A percentile compares a stretch with the other conserved stretches of the same genome.
Evolutionary conservation across 306 rosid species (phyloP).

Genomic region (Prinsepia uniflora): DNA sequence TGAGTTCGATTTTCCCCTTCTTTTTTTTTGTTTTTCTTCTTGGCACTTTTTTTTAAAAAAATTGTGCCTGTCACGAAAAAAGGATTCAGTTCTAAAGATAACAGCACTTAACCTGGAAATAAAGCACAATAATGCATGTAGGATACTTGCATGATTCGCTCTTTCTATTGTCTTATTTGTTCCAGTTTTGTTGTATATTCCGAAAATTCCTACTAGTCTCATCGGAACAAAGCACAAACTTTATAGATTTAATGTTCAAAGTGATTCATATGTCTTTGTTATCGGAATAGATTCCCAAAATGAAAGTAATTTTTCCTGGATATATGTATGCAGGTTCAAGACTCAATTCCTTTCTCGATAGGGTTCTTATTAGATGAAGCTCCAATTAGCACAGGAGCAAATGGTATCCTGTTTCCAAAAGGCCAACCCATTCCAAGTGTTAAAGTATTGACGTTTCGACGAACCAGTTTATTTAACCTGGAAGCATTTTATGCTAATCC

Average conservation of each 20-base stretch:
- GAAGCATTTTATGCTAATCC: constrained; percentile 68
- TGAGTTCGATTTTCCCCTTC: neutral
- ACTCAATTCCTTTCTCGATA: constrained; percentile 66
- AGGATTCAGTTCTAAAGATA: neutral
- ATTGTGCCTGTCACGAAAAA: neutral
- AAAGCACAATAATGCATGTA: neutral
- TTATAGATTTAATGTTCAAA: neutral
- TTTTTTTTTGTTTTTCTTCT: neutral
- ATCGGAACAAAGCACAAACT: neutral
- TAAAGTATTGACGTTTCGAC: constrained; percentile 49
- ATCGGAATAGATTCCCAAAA: constrained; percentile 15
- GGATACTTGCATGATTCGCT: neutral
- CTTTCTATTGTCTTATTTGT: neutral
- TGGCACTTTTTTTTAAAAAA: neutral
- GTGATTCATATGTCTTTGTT: constrained; percentile 17
- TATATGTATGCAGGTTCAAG: constrained; percentile 63
- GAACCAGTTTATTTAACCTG: constrained; percentile 53
- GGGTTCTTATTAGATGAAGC: constrained; percentile 56
- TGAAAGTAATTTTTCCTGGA: constrained; percentile 21
- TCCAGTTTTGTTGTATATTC: neutral
- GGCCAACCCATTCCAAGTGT: constrained; percentile 72
- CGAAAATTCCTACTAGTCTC: neutral
- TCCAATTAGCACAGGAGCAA: constrained; percentile 45
- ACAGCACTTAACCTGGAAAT: neutral
- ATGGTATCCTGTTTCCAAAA: constrained; percentile 59